Evolutionary conservation across 441 rosid genomes (phyloP).

Genomic region (Aleurites moluccanus): DNA sequence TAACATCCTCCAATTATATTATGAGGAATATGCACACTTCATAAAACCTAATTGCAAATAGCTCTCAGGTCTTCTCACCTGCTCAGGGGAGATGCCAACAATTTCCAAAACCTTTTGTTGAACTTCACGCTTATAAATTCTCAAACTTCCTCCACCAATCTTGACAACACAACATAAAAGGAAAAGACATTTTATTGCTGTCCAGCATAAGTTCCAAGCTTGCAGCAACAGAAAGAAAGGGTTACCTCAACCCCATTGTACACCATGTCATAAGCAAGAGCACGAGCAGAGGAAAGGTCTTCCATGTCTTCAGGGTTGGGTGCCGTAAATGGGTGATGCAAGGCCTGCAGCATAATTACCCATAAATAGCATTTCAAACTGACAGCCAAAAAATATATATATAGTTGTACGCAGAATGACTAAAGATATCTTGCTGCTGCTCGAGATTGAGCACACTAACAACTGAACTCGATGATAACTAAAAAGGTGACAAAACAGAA

Average conservation of each 20-base stretch:
- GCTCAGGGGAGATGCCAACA: slow-evolving; percentile 71
- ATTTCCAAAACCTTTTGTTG: slow-evolving; percentile 87
- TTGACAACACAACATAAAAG: slow-evolving; percentile 28
- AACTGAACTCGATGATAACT: no score
- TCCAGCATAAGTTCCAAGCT: slow-evolving; percentile 9
- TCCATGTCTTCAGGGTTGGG: slow-evolving; percentile 87
- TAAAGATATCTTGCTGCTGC: neutral
- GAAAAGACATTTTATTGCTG: neutral
- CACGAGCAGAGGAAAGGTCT: slow-evolving; percentile 83
- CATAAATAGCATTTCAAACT: slow-evolving; percentile 6
- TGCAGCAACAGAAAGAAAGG: slow-evolving; percentile 13
- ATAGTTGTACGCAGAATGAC: neutral
- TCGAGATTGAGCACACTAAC: neutral
- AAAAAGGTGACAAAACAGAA: neutral
- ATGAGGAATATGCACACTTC: neutral
- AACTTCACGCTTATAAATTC: slow-evolving; percentile 81
- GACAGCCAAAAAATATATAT: neutral
- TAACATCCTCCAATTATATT: neutral
- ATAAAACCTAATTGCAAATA: neutral
- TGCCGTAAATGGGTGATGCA: slow-evolving; percentile 98
- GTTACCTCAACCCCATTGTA: slow-evolving; percentile 94
- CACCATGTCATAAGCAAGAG: slow-evolving; percentile 98
- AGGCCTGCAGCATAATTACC: slow-evolving; percentile 48
- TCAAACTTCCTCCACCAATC: slow-evolving; percentile 99
- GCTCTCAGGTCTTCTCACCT: slow-evolving; percentile 46